Conservation (phyloP, 345 rosid species). For the Nephelium lappaceum region DNA sequence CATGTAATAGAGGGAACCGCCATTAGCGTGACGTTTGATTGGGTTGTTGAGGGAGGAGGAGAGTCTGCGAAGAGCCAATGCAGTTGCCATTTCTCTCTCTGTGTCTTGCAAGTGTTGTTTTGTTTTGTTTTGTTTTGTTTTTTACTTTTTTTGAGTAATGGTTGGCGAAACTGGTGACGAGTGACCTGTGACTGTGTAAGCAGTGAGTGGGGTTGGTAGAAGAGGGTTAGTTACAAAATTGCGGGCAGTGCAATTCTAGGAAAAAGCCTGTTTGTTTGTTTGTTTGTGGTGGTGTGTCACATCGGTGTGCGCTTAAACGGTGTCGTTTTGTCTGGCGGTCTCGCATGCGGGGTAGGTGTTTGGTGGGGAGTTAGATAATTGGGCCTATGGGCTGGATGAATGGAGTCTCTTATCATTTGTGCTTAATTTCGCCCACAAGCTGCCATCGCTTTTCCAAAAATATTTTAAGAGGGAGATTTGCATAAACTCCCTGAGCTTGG, state of each 20-base stretch:
- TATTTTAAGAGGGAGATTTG: too few species aligned
- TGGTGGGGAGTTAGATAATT: background rate
- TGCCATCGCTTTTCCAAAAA: too few species aligned
- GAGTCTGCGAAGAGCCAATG: constrained; percentile 73
- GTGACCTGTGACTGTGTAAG: constrained; percentile 9
- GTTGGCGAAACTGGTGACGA: background rate
- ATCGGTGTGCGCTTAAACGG: background rate
- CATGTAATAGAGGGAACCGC: constrained; percentile 47
- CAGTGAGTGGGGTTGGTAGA: constrained; percentile 11
- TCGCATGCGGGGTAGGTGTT: background rate
- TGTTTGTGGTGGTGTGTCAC: background rate
- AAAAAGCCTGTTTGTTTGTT: too few species aligned
- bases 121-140: too few species aligned
- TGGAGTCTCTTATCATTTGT: too few species aligned
- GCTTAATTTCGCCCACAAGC: too few species aligned
- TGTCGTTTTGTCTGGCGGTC: background rate
- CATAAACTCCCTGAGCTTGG: too few species aligned
- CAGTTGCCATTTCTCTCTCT: constrained; percentile 42
- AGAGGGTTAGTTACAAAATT: background rate
- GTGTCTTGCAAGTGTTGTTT: background rate
- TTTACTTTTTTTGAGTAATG: background rate
- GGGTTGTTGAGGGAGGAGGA: constrained; percentile 53
- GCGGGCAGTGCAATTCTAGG: background rate
- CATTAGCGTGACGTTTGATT: constrained; percentile 37
- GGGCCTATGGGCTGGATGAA: too few species aligned